Percentiles rank a stretch among this genome's conserved stretches.
phyloP scores from a whole-genome alignment of 2,329 filamentous ascomycete species.

The Ophiobolus disseminans region DNA sequence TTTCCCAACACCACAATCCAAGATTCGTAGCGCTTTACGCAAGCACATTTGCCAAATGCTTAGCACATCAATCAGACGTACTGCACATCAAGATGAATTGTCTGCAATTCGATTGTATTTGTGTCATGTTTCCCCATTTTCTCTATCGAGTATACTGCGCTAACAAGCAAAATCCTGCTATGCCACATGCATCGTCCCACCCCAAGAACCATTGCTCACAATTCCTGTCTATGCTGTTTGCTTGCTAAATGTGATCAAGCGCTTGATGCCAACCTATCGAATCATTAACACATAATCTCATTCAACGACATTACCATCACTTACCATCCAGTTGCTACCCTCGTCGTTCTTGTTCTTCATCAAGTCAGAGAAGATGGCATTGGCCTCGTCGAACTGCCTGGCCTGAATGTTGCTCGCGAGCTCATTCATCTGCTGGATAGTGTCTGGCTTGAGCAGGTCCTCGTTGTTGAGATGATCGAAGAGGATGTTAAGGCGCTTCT shows the following conservation, averaged over 20 bases:
- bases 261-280: constrained; percentile 46
- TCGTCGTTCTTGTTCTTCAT: constrained; percentile 58
- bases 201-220: background rate
- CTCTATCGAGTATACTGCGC: constrained; percentile 12
- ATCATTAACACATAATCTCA: constrained; percentile 9
- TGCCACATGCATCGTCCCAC: background rate
- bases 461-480: constrained; percentile 98
- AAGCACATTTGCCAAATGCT: background rate
- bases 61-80: background rate
- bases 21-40: background rate
- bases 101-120: too few species aligned
- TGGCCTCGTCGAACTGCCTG: constrained; percentile 55
- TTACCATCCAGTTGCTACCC: constrained; percentile 60
- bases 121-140: background rate
- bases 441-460: constrained; percentile 83
- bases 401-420: constrained; percentile 54
- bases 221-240: constrained; percentile 22
- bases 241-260: constrained; percentile 49
- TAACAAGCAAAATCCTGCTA: background rate
- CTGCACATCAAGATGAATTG: too few species aligned
- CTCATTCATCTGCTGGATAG: constrained; percentile 69
- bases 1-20: background rate
- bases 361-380: constrained; percentile 53
- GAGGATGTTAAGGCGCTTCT: constrained; percentile 89
- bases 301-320: constrained; percentile 24